Evolutionary conservation across 345 rosid species (phyloP), one percentile per base, ranked within the genome.

Genomic region (Populus pruinosa): DNA sequence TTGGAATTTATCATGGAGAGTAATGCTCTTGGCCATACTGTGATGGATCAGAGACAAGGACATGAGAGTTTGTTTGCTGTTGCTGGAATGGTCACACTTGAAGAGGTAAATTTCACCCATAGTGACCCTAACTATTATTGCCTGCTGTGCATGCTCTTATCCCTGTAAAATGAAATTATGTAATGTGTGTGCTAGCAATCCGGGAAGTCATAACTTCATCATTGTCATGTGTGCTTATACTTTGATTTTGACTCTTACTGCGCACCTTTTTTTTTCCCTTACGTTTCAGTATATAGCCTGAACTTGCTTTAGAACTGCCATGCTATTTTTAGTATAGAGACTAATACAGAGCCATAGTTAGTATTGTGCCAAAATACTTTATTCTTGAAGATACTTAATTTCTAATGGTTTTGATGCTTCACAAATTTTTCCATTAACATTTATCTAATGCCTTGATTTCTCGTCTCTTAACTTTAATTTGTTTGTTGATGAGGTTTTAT

Each of bases 1-100:
- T 86, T 96, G 90, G 98, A 96, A 86, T 92, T 94, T 85, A 88
- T 90, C 56, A 96, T 96, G 99, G 98, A 94, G 88, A 94, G 97
- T 81, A 97, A 92, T 88, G 99, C 99, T n/a, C 78, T 96, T 73
- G 88, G 97, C 76, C 99, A 96, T 76, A 89, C 89, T 7, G 97
- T 96, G 75, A 96, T 96, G 99, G 99, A 96, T 87, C 98, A 94
- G 81, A 89, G 85, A 73, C 99, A 96, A 85, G 97, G 98, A 77
- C 98, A 94, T 84, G 97, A 88, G 82, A 87, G 97, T 82, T 84
- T 96, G 87, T 85, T 94, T 87, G 91, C 91, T 64, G 89, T 96
- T 82, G 89, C 96, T 64, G 97, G 94, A 80, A 92, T 97, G 9
- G 89, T 96, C 80, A 89, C 97, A 9, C 99, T 96, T 82, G 97